Base-by-base conservation (phyloP, 2,329 filamentous ascomycete species). In the Fusarium brachygibbosum region DNA sequence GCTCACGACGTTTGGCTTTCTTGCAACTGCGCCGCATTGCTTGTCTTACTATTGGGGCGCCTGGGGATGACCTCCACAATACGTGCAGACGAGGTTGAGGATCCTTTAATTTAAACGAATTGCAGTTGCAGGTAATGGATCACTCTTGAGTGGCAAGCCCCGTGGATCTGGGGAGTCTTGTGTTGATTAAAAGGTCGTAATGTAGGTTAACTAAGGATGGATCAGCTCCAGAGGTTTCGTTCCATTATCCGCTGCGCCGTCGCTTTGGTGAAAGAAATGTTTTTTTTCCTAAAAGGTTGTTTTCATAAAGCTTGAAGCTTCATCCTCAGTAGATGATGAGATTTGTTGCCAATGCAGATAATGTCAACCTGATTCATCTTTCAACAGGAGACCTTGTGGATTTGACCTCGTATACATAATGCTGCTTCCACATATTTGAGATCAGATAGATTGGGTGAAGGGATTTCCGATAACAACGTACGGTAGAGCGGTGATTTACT, bases 1-100 rank as follows among this genome's bases (percentile, higher is more conserved):
- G 25, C 6, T 0, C 4, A 10, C 9, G 14, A 42, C 16, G 14
- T n/a, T 34, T 23, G 10, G 11, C 12, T 14, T 3, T 35, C 0
- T 23, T 5, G 5, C 5, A 23, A 13, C 48, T 38, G 34, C 19
- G 48, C 34, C 48, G 34, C 34, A 40, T 1, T 1, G 6, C 9
- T 16, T 4, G 21, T 8, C 5, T 11, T 2, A 19, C 5, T 1
- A 50, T 28, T 40, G 48, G 48, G 9, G 34, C 48, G 48, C 10
- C 14, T 50, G 10, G 2, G 7, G 11, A 13, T n/a, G 10, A 5
- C 14, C 4, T 25, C 23, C 48, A 50, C 34, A 38, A 13, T 17
- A 25, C 17, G 25, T n/a, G 31, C 31, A 14, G 16, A 49, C 31
- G 19, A 4, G 17, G 34, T 29, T 6, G 10, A 21, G n/a, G 6